Evolutionary conservation across 1,284 basidiomycete genomes (phyloP).

Genomic region (Cryptococcus hybrid): DNA sequence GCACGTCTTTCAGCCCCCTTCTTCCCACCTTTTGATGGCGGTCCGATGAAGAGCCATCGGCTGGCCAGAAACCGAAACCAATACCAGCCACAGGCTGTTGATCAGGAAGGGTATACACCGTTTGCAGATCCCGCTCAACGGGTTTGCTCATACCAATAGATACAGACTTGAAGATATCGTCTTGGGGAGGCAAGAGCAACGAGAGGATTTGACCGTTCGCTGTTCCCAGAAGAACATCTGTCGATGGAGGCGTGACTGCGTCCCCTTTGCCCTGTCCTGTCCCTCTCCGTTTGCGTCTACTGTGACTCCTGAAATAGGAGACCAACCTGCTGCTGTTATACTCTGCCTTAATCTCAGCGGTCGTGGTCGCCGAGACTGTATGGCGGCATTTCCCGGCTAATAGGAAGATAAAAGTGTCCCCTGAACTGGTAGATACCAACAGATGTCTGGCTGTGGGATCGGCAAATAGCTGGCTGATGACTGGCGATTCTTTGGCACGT

Average conservation of each 20-base stretch:
- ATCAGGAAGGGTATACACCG: conserved; percentile 76
- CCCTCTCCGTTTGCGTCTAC: conserved; percentile 6
- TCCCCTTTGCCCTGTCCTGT: conserved; percentile 19
- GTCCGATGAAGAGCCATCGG: conserved; percentile 2
- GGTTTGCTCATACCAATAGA: conserved; percentile 44
- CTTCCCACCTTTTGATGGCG: conserved; percentile 8
- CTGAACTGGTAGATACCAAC: conserved; percentile 77
- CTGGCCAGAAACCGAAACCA: conserved; percentile 64
- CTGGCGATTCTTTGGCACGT: conserved; percentile 53
- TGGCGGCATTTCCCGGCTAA: conserved; percentile 66
- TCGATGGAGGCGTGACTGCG: conserved; percentile 33
- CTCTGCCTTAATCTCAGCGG: conserved; percentile 93
- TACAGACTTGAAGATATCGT: conserved; percentile 87
- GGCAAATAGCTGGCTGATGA: conserved; percentile 72
- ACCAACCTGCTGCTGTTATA: conserved; percentile 22
- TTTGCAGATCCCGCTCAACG: conserved; percentile 63
- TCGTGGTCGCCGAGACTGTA: conserved; percentile 63
- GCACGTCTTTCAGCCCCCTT: conserved; percentile 27
- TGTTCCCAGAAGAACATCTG: conserved; percentile 70
- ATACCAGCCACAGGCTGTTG: conserved; percentile 76
- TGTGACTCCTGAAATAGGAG: not conserved
- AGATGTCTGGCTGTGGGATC: conserved; percentile 92
- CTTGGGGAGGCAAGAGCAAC: conserved; percentile 65
- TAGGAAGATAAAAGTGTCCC: conserved; percentile 84
- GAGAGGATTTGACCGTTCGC: conserved; percentile 81